A percentile compares a stretch with the other conserved stretches of the same genome.
phyloP scores from a whole-genome alignment of 805 yeast species.

The Priceomyces haplophilus region DNA sequence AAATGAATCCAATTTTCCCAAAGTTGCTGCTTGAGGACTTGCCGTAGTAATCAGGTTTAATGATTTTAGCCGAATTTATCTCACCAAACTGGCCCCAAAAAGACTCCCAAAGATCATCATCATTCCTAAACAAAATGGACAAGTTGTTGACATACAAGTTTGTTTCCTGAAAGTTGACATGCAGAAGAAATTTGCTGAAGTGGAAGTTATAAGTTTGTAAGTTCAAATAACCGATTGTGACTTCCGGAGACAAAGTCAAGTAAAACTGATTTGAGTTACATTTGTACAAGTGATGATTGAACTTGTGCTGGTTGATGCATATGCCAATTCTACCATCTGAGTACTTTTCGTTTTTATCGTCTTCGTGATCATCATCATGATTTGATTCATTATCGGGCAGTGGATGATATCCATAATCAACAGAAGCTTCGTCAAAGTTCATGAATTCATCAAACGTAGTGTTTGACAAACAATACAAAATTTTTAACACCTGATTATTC shows the following conservation, averaged over 20 bases:
- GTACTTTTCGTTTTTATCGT: constrained; percentile 10
- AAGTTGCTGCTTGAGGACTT: constrained; percentile 11
- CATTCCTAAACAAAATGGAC: constrained; percentile 54
- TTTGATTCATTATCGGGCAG: constrained; percentile 10
- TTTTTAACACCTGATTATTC: constrained; percentile 48
- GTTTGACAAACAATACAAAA: constrained; percentile 49
- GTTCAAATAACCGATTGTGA: constrained; percentile 9
- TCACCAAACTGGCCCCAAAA: constrained; percentile 41
- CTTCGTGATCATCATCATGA: constrained; percentile 10
- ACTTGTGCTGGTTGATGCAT: constrained; percentile 37
- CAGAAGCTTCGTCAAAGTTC: constrained; percentile 14
- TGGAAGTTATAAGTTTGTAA: constrained; percentile 8
- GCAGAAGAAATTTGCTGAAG: constrained; percentile 16
- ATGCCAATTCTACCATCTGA: constrained; percentile 14
- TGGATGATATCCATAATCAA: constrained; percentile 5
- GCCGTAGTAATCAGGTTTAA: constrained; percentile 39
- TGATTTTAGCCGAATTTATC: constrained; percentile 40
- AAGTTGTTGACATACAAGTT: constrained; percentile 70
- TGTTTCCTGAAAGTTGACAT: constrained; percentile 54
- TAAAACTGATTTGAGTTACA: constrained; percentile 10
- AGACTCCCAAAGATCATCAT: constrained; percentile 39
- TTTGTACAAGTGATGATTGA: constrained; percentile 25
- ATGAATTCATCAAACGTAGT: constrained; percentile 47
- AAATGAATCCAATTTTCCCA: constrained; percentile 59
- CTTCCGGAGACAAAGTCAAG: not conserved